Base-by-base conservation (phyloP, 2,329 filamentous ascomycete species). In the Escovopsis sp. region DNA sequence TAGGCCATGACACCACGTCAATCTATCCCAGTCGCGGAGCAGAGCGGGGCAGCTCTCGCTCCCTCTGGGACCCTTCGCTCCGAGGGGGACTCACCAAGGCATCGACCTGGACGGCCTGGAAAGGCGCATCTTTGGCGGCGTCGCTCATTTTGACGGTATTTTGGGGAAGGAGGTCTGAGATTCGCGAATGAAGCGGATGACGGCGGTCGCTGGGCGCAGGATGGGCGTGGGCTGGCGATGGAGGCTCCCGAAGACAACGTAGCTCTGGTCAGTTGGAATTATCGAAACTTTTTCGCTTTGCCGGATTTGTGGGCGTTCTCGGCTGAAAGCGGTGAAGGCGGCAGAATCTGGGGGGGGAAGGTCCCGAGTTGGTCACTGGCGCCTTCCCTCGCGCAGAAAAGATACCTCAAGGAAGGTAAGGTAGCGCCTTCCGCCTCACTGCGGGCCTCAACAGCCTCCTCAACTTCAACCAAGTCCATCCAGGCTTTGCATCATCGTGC, bases 41-140 rank as follows among this genome's bases (percentile, higher is more conserved):
- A 49, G 28, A 58, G 60, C 60, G 61, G 60, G 59, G 59, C 55
- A 56, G 23, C 33, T 26, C 34, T 33, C 41, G 40, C 40, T 40
- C 15, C 26, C 47, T 46, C 28, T 32, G 28, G 6, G 8, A 11
- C 28, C 28, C 28, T 32, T 32, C 28, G 11, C 8, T 11, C 28
- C 11, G 28, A 9, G 8, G 44, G 44, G 47, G 49, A 60, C 80
- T 62, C 75, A 94, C 89, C 72, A 96, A 72, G 58, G 89, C 86
- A 72, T 94, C 88, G 60, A 96, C 82, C 72, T 94, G 86, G 57
- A 95, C 85, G 65, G 85, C 75, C 72, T 81, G 83, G 66, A 93
- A 74, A 63, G 84, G 77, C 62, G 67, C 66, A 62, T 85, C 80
- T 68, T 79, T 82, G 48, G 60, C 54, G 55, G 63, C 58, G 51